Evolutionary conservation across 1,284 basidiomycete genomes (phyloP).

Genomic region (Hymenochaete sp.): DNA sequence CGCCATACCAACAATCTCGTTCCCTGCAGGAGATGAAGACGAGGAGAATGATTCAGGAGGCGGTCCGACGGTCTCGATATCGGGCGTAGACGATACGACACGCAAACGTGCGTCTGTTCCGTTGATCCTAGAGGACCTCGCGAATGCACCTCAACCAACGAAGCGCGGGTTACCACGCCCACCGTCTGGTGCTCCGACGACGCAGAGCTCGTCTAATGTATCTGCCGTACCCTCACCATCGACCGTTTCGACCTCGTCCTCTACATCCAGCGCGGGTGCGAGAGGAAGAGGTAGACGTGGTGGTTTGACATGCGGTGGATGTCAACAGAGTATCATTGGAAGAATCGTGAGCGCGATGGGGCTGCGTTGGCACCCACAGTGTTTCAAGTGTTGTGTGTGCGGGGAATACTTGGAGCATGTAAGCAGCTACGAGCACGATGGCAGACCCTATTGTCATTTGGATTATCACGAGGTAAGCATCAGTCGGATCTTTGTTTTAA

Average conservation of each 20-base stretch:
- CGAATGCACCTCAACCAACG: constrained; percentile 11
- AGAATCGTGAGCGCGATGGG: constrained; percentile 89
- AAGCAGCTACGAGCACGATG: constrained; percentile 89
- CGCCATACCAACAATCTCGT: constrained; percentile 17
- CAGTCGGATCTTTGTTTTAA: not conserved
- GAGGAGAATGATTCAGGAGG: not conserved
- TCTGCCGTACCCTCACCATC: too few species aligned
- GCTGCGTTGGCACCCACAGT: constrained; percentile 84
- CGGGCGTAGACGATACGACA: constrained; percentile 1
- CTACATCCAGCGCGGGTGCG: constrained; percentile 24
- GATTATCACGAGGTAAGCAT: constrained; percentile 87
- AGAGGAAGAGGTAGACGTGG: constrained; percentile 20
- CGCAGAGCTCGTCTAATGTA: too few species aligned
- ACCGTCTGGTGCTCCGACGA: not conserved
- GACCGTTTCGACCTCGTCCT: constrained; percentile 9
- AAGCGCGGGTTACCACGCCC: constrained; percentile 11
- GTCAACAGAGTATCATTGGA: constrained; percentile 76
- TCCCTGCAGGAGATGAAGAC: constrained; percentile 19
- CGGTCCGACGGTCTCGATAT: constrained; percentile 9
- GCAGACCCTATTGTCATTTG: constrained; percentile 86
- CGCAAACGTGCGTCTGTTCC: constrained; percentile 11
- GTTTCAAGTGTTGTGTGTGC: constrained; percentile 84
- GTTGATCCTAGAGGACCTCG: constrained; percentile 13
- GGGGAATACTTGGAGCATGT: constrained; percentile 84
- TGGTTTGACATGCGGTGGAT: constrained; percentile 58